Conservation (phyloP, 768 basidiomycete genomes). For the Ramaria rubella region DNA sequence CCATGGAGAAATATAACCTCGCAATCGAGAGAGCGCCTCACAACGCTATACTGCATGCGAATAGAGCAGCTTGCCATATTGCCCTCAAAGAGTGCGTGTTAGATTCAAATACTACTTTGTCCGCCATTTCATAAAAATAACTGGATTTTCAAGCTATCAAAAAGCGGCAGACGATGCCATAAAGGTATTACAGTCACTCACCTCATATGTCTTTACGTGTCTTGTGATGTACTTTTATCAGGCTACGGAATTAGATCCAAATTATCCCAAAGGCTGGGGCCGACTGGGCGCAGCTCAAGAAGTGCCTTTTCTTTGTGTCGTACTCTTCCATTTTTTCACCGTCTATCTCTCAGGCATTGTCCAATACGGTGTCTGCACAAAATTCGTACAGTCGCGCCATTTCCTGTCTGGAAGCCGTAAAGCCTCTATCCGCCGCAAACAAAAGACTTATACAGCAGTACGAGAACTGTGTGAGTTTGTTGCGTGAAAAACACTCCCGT, state of each 20-base stretch:
- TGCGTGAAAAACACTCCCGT: constrained; percentile 13
- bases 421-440: constrained; percentile 25
- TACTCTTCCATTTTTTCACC: background rate
- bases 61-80: constrained; percentile 38
- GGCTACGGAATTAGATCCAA: constrained; percentile 36
- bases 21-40: constrained; percentile 34
- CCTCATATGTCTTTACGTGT: background rate
- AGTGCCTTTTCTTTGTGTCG: constrained; percentile 15
- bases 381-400: constrained; percentile 11
- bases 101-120: background rate
- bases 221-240: constrained; percentile 9
- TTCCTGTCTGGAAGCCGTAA: constrained; percentile 22
- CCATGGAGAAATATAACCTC: constrained; percentile 35
- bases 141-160: background rate
- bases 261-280: constrained; percentile 38
- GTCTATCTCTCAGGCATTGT: background rate
- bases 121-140: background rate
- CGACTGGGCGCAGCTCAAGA: constrained; percentile 31
- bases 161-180: background rate
- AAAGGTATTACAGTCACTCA: constrained; percentile 3
- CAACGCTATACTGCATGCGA: constrained; percentile 38
- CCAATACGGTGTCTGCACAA: constrained; percentile 6
- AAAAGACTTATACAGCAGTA: constrained; percentile 33
- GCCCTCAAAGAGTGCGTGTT: constrained; percentile 30
- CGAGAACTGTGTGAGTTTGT: constrained; percentile 19